Base-by-base conservation (phyloP, 257 asterid genomes). In the Datura wrightii region DNA sequence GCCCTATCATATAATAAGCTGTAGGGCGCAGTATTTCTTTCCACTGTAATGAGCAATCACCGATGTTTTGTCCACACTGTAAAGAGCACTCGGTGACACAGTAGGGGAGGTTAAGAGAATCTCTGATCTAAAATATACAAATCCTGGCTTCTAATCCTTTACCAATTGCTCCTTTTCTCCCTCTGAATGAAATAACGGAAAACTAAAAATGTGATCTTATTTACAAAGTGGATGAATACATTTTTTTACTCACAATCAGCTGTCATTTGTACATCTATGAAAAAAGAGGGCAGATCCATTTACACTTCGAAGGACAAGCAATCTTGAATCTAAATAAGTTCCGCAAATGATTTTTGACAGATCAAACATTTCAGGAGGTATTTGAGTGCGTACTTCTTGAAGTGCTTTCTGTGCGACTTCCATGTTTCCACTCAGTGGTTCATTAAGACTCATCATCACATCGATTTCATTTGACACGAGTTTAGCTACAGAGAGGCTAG, bases 331-430 rank as follows among this genome's bases (percentile, higher is more conserved):
- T 1, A 94, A 89, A 37, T 91, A 96, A 6, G 99, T 94, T 11
- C 98, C 99, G 72, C 98, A 96, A 1, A 96, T 93, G n/a, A 96
- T 86, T 65, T 91, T 92, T 1, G 98, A 92, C 48, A 90, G 86
- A 88, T 94, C 99, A 65, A 94, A 94, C 84, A 91, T 62, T 86
- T 94, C 99, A 3, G 97, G 96, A 0, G 99, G 99, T 24, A 94
- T 85, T 63, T 94, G 99, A 79, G 86, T 88, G 72, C 95, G 90
- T 69, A 92, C 93, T 65, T 96, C 98, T 1, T 87, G 89, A 44
- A 93, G 82, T 18, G 94, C 94, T 41, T 84, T 85, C 80, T 89
- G 92, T 16, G 97, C 98, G 3, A 66, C 80, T 84, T 80, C 60
- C 4, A 89, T 69, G 11, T 92, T 84, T 42, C 87, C 62, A 54